These are phyloP conservation scores for Pestalotiopsis sp. DNA, from an alignment of 2,329 filamentous ascomycete species.

Conservation along the genomic window DNA sequence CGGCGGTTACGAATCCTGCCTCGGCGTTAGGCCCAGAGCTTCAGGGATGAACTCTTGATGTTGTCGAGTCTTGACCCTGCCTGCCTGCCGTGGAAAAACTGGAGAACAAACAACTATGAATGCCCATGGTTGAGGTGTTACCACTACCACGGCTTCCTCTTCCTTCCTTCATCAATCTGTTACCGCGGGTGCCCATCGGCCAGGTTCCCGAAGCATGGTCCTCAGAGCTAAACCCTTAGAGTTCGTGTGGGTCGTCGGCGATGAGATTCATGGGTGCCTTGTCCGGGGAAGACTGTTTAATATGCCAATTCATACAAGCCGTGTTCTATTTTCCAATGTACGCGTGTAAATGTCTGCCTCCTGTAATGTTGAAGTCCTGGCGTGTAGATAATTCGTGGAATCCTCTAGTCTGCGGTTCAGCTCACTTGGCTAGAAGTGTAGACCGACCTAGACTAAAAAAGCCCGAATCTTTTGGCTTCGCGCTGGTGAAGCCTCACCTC, in stretches of 20 bases:
- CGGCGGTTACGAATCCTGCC: not conserved
- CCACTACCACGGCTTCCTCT: not conserved
- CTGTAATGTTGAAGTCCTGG: not conserved
- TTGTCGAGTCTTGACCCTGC: not conserved
- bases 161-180: not conserved
- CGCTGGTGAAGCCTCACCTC: not conserved
- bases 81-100: no score
- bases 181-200: not conserved
- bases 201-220: not conserved
- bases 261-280: not conserved
- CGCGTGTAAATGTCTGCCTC: not conserved
- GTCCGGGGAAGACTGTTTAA: not conserved
- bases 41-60: not conserved
- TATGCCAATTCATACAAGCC: not conserved
- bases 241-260: not conserved
- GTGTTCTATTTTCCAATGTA: not conserved
- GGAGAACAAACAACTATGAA: not conserved
- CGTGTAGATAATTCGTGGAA: not conserved
- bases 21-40: not conserved
- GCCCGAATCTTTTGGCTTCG: not conserved
- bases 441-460: not conserved
- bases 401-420: not conserved
- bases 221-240: not conserved
- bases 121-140: not conserved
- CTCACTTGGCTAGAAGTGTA: not conserved